Conservation (phyloP, 257 asterid genomes). For the Eustoma russellianum region DNA sequence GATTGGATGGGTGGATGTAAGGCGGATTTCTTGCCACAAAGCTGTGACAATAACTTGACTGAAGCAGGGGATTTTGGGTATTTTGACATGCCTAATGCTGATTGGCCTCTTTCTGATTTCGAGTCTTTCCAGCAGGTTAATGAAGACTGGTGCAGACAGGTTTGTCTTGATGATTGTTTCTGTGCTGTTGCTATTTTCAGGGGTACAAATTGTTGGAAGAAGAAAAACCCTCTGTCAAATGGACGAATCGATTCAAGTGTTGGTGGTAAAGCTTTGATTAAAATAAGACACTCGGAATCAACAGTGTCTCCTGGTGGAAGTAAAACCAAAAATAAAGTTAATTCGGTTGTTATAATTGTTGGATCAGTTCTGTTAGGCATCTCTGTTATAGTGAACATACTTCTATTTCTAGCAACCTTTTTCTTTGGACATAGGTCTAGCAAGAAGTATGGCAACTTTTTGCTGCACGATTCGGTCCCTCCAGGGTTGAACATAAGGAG, state of each 20-base stretch:
- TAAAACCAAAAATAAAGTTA: not conserved
- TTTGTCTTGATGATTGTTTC: conserved; percentile 8
- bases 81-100: conserved; percentile 2
- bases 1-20: conserved; percentile 22
- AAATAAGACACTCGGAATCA: not conserved
- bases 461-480: not conserved
- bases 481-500: conserved; percentile 10
- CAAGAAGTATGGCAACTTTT: not conserved
- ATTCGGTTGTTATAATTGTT: not conserved
- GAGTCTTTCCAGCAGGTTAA: not conserved
- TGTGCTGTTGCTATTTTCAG: conserved; percentile 11
- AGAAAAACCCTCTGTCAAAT: conserved; percentile 10
- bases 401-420: conserved; percentile 2
- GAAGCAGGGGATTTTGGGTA: conserved; percentile 8
- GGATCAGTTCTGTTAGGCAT: conserved; percentile 4
- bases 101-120: conserved; percentile 19
- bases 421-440: not conserved
- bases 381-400: conserved; percentile 2
- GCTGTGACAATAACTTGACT: conserved; percentile 10
- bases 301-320: not conserved
- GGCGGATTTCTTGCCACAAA: conserved; percentile 12
- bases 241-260: conserved; percentile 5
- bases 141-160: conserved; percentile 11
- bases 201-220: conserved; percentile 7
- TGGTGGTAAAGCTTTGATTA: conserved; percentile 4